A percentile compares a stretch with the other conserved stretches of the same genome.
phyloP scores from a whole-genome alignment of 352 stramenopile species.

The Phytopythium helicoides region DNA sequence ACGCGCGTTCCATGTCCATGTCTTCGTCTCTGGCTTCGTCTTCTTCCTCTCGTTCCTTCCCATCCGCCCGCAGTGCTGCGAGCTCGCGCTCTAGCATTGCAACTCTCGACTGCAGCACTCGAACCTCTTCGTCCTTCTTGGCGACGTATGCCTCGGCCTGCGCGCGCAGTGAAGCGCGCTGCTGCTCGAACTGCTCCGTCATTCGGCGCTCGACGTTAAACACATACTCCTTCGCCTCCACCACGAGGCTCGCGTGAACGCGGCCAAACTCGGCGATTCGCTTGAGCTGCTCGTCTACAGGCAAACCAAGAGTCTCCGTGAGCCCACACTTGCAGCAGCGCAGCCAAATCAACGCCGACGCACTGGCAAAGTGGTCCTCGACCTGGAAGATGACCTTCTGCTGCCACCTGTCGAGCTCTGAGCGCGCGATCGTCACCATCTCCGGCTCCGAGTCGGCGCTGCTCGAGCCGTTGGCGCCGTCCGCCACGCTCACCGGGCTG shows the following conservation, averaged over 20 bases:
- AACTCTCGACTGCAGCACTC: conserved; percentile 23
- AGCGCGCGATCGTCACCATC: conserved; percentile 41
- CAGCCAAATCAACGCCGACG: conserved; percentile 6
- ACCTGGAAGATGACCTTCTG: conserved; percentile 53
- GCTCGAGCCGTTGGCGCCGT: conserved; percentile 11
- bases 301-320: not conserved
- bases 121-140: conserved; percentile 46
- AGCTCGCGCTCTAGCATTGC: conserved; percentile 23
- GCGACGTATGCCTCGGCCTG: conserved; percentile 56
- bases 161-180: conserved; percentile 34
- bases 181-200: conserved; percentile 41
- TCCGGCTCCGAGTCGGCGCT: conserved; percentile 9
- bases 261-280: conserved; percentile 76
- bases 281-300: conserved; percentile 70
- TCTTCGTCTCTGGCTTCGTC: conserved; percentile 14
- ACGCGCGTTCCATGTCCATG: conserved; percentile 6
- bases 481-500: conserved; percentile 8
- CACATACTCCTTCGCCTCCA: conserved; percentile 69
- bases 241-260: conserved; percentile 58
- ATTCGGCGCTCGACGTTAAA: conserved; percentile 54
- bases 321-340: no score
- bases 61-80: conserved; percentile 4
- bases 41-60: conserved; percentile 10
- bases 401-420: conserved; percentile 65
- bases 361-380: conserved; percentile 70